Evolutionary conservation across 768 basidiomycete genomes (phyloP), one percentile per base, ranked within the genome.

Genomic region (Suillus americanus): DNA sequence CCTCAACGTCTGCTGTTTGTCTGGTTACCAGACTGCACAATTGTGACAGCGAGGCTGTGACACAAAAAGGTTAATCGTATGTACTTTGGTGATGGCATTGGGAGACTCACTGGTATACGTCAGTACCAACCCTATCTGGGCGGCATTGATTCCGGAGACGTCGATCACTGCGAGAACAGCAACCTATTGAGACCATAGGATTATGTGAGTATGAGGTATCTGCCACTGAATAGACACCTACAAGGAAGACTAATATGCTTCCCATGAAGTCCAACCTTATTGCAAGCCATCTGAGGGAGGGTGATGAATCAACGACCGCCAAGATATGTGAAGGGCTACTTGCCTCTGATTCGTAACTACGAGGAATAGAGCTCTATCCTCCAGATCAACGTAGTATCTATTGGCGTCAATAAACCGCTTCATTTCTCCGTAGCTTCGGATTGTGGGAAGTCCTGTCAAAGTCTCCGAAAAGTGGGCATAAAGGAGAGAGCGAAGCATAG

Each of bases 381-480:
- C 90, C 18, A 91, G 80, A 71, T 93, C 90, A 62, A 90, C 84
- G 70, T 85, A 86, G 51, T 83, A 81, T 67, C 84, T 80, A 70
- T 92, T 92, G 55, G 88, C 83, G 16, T 77, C 72, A 28, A 89
- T 75, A 76, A 93, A 95, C 12, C 89, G 81, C 0, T 77, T 71
- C 2, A 83, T 79, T 69, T 85, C 85, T 40, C 88, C 87, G 67
- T 91, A 95, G 41, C 89, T 89, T 41, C 92, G 84, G 55, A 92
- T 86, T 6, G 89, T 91, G 0, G 86, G 81, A 35, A 88, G 78
- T 16, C 91, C 91, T 70, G 87, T 87, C 5, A 94, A 78, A 1
- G 88, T 90, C 73, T 93, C 92, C 1, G 89, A 85, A 71, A 93
- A 90, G 70, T 91, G 90, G 0, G 90, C 84, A 72, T 93, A 93